Conservation (phyloP, 179 eudicot species). For the Pouteria campechiana region DNA sequence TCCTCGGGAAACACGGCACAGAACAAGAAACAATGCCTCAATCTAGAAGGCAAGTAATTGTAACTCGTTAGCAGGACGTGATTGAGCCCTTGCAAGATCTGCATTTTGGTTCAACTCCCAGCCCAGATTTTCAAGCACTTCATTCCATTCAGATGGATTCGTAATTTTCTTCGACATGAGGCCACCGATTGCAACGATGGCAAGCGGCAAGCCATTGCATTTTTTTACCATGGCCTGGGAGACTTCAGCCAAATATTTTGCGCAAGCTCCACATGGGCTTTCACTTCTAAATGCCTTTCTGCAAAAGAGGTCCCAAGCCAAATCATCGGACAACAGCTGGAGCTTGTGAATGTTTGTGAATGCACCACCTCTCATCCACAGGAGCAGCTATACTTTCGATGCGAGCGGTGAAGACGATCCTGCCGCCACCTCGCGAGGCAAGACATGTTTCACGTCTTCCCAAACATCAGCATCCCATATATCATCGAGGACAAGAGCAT, state of each 20-base stretch:
- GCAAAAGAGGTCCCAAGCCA: slow-evolving; percentile 4
- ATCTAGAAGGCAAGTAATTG: slow-evolving; percentile 11
- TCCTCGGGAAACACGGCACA: slow-evolving; percentile 22
- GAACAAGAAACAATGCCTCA: slow-evolving; percentile 23
- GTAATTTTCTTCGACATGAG: slow-evolving; percentile 10
- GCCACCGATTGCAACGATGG: slow-evolving; percentile 16
- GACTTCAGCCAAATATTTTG: neutral
- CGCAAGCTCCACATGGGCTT: slow-evolving; percentile 5
- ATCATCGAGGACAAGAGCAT: slow-evolving; percentile 19
- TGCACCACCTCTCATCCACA: slow-evolving; percentile 1
- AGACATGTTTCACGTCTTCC: slow-evolving; percentile 4
- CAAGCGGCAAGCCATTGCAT: slow-evolving; percentile 26
- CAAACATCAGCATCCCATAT: slow-evolving; percentile 11
- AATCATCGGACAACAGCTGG: slow-evolving; percentile 1
- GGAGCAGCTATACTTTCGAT: slow-evolving; percentile 4
- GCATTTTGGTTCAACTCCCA: slow-evolving; percentile 5
- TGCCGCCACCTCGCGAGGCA: slow-evolving; percentile 14
- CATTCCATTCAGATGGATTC: slow-evolving; percentile 18
- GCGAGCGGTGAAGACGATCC: slow-evolving; percentile 14
- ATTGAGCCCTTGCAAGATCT: slow-evolving; percentile 1
- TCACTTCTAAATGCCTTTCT: neutral
- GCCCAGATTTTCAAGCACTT: slow-evolving; percentile 10
- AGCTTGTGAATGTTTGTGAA: slow-evolving; percentile 1
- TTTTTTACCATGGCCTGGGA: slow-evolving; percentile 7
- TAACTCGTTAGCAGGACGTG: slow-evolving; percentile 9